phyloP scores from a whole-genome alignment of 2,329 filamentous ascomycete species.

The Huntiella bhutanensis region DNA sequence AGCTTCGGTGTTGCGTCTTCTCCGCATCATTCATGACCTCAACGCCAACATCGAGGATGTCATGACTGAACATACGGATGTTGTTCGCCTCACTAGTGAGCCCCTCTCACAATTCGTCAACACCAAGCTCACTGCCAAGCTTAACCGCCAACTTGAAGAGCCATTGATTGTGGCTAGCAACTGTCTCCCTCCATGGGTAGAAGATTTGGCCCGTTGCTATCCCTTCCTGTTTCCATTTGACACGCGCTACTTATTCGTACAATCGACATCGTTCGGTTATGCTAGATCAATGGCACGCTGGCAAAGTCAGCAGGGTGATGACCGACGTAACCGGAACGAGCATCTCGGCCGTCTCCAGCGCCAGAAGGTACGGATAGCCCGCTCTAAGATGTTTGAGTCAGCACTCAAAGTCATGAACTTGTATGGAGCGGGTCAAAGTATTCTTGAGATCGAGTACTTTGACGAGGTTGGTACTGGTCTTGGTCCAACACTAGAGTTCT shows the following conservation, averaged over 20 bases:
- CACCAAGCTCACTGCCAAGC: constrained; percentile 90
- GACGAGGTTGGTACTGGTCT: constrained; percentile 94
- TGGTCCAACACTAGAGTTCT: constrained; percentile 91
- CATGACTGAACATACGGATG: constrained; percentile 55
- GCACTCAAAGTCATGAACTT: constrained; percentile 98
- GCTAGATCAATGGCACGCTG: constrained; percentile 92
- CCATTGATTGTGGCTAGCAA: constrained; percentile 93
- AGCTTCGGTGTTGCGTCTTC: constrained; percentile 66
- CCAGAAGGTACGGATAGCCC: constrained; percentile 94
- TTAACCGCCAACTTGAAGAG: constrained; percentile 92
- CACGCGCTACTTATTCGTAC: constrained; percentile 86
- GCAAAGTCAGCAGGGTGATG: constrained; percentile 81
- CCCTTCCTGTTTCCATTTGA: constrained; percentile 97
- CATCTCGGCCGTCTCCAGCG: constrained; percentile 82
- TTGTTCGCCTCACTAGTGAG: constrained; percentile 55
- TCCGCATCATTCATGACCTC: constrained; percentile 79
- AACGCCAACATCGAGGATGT: constrained; percentile 91
- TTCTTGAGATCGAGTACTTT: constrained; percentile 95
- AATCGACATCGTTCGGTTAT: constrained; percentile 96
- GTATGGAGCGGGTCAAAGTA: constrained; percentile 89
- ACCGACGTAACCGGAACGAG: constrained; percentile 74
- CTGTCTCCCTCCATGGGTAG: constrained; percentile 87
- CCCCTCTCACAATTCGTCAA: constrained; percentile 91
- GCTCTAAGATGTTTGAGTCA: constrained; percentile 86
- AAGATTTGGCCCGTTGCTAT: constrained; percentile 81